These are phyloP conservation scores for Auricularia sp. DNA, from an alignment of 768 basidiomycete species.

Conservation along the genomic window DNA sequence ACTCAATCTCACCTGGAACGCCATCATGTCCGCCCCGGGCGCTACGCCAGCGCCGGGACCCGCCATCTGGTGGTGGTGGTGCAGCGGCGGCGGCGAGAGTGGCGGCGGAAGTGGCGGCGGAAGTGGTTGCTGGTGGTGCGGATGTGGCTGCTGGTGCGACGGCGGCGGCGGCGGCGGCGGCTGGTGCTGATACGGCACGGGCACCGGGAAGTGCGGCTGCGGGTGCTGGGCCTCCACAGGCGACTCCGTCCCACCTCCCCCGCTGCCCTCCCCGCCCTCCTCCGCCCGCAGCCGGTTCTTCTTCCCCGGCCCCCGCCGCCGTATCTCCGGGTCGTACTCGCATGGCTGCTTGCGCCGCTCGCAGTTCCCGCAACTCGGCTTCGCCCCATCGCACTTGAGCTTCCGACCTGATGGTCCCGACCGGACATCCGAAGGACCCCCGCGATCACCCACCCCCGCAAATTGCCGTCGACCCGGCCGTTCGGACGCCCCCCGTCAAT, in stretches of 20 bases:
- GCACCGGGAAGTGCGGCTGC: background rate
- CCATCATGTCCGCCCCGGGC: background rate
- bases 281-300: constrained; percentile 22
- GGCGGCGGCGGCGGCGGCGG: background rate
- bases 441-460: too few species aligned
- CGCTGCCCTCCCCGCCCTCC: background rate
- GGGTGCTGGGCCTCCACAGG: background rate
- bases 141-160: background rate
- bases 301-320: constrained; percentile 68
- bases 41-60: background rate
- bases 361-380: constrained; percentile 58
- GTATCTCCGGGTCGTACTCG: constrained; percentile 38
- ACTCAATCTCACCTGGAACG: background rate
- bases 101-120: background rate
- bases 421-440: too few species aligned
- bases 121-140: background rate
- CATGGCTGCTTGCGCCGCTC: constrained; percentile 40
- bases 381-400: constrained; percentile 59
- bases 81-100: too few species aligned
- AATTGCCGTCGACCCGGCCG: background rate
- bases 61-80: background rate
- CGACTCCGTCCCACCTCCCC: background rate
- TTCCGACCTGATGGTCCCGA: constrained; percentile 44
- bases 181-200: background rate
- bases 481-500: background rate